phyloP scores from a whole-genome alignment of 495 filamentous ascomycete species.

The Apiosordaria backusii region DNA sequence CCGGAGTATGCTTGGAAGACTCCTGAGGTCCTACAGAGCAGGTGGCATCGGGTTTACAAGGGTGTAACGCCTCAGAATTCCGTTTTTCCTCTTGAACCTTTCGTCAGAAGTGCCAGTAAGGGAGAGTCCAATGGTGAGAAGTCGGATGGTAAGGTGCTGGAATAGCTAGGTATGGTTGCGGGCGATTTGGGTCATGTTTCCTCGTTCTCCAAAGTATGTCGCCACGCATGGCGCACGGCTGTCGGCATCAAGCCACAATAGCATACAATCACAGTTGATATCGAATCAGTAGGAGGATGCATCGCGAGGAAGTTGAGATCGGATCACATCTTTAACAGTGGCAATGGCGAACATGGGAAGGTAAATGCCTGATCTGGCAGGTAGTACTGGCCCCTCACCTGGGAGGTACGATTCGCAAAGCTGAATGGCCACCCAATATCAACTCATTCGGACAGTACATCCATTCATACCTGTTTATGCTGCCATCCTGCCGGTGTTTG shows the following conservation, averaged over 20 bases:
- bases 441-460: too few relatives aligned
- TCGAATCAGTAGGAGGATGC: not conserved
- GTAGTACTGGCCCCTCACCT: not conserved
- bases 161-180: not conserved
- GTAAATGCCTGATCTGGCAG: not conserved
- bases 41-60: slow-evolving; percentile 53
- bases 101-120: slow-evolving; percentile 42
- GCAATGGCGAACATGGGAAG: not conserved
- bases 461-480: too few relatives aligned
- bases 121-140: slow-evolving; percentile 16
- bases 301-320: not conserved
- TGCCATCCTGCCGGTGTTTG: too few relatives aligned
- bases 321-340: not conserved
- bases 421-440: not conserved
- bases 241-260: not conserved
- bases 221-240: not conserved
- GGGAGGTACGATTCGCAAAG: not conserved
- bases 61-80: slow-evolving; percentile 48
- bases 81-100: slow-evolving; percentile 54
- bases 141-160: not conserved
- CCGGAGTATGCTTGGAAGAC: slow-evolving; percentile 39
- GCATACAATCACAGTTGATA: not conserved
- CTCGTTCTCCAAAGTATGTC: not conserved
- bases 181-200: not conserved
- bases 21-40: slow-evolving; percentile 39